phyloP scores from a whole-genome alignment of 257 asterid genomes.

The Salvia rosmarinus region DNA sequence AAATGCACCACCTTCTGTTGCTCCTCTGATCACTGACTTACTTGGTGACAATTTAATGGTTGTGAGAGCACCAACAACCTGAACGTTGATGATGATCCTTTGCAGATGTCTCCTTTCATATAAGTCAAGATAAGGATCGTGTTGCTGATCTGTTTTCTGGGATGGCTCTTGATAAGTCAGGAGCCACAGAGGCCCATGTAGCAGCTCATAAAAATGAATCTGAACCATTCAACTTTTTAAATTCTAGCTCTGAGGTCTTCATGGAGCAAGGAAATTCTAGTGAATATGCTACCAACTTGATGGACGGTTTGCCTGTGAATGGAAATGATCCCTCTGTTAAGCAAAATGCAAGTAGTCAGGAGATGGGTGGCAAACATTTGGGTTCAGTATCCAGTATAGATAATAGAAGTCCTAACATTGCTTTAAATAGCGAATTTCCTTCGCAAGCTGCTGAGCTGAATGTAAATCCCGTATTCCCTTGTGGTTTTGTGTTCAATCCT shows the following conservation, averaged over 20 bases:
- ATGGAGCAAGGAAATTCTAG: conserved; percentile 43
- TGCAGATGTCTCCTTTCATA: conserved; percentile 90
- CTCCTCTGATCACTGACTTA: conserved; percentile 73
- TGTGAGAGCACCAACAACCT: conserved; percentile 44
- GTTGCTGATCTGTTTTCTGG: conserved; percentile 70
- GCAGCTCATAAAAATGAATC: conserved; percentile 48
- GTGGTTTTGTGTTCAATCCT: conserved; percentile 69
- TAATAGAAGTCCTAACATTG: conserved; percentile 42
- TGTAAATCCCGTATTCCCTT: conserved; percentile 57
- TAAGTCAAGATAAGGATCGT: conserved; percentile 51
- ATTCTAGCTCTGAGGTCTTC: conserved; percentile 50
- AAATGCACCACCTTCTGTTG: conserved; percentile 46
- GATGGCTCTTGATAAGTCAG: conserved; percentile 55
- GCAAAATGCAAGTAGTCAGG: conserved; percentile 46
- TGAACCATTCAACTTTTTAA: conserved; percentile 63
- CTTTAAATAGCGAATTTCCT: conserved; percentile 50
- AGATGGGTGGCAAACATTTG: conserved; percentile 34
- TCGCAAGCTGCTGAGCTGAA: conserved; percentile 61
- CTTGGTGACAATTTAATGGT: conserved; percentile 58
- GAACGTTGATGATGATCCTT: conserved; percentile 78
- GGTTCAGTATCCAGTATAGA: conserved; percentile 41
- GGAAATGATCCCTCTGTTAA: conserved; percentile 47
- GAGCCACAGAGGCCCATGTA: conserved; percentile 39
- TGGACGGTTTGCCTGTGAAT: conserved; percentile 58
- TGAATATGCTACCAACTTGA: conserved; percentile 58